phyloP scores from a whole-genome alignment of 306 rosid genomes.

The Leucaena leucocephala region DNA sequence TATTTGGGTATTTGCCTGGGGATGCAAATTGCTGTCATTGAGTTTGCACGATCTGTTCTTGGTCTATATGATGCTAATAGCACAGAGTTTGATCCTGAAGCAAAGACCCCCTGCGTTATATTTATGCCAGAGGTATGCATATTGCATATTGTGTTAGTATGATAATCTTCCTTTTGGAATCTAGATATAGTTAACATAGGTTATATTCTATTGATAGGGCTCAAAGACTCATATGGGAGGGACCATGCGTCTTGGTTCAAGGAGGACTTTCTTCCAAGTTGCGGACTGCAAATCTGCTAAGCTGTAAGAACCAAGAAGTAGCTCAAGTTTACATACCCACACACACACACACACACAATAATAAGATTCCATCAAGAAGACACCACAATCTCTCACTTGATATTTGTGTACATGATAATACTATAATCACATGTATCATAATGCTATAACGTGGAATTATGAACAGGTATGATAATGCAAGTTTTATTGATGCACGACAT shows the following conservation, averaged over 20 bases:
- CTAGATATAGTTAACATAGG: slow-evolving; percentile 28
- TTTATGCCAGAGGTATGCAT: slow-evolving; percentile 85
- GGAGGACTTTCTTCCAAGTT: slow-evolving; percentile 74
- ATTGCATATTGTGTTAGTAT: neutral
- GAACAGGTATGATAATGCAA: slow-evolving; percentile 60
- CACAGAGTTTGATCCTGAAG: slow-evolving; percentile 76
- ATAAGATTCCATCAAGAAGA: slow-evolving; percentile 18
- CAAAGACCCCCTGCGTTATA: slow-evolving; percentile 76
- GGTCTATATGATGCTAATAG: slow-evolving; percentile 74
- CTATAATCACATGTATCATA: neutral
- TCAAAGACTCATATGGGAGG: slow-evolving; percentile 96
- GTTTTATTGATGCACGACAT: slow-evolving; percentile 72
- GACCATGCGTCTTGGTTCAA: slow-evolving; percentile 93
- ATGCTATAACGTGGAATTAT: slow-evolving; percentile 29
- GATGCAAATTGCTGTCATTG: slow-evolving; percentile 92
- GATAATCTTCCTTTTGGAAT: slow-evolving; percentile 11
- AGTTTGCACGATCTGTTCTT: slow-evolving; percentile 74
- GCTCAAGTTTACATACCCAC: slow-evolving; percentile 8
- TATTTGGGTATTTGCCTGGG: slow-evolving; percentile 86
- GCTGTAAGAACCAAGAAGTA: slow-evolving; percentile 58
- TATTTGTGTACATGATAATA: neutral
- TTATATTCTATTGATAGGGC: slow-evolving; percentile 54
- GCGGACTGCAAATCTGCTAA: slow-evolving; percentile 75
- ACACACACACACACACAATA: neutral
- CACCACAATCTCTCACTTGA: neutral